These are phyloP conservation scores for Xanthoconium stramineum DNA, from an alignment of 768 basidiomycete species.

Conservation along the genomic window DNA sequence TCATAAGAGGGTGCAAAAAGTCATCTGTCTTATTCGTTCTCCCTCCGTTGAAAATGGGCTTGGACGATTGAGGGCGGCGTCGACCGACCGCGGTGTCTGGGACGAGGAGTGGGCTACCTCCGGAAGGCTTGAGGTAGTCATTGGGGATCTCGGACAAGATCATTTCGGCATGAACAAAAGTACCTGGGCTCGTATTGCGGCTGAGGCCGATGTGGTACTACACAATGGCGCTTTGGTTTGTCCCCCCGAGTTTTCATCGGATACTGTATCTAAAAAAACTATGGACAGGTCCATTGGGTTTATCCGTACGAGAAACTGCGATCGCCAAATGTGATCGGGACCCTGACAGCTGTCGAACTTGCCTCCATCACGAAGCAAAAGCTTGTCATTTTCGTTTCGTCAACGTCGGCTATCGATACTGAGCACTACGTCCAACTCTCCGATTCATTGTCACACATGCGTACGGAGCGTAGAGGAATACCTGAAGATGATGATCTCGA, in stretches of 20 bases:
- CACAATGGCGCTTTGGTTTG: conserved; percentile 97
- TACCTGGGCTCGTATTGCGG: conserved; percentile 64
- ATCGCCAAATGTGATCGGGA: conserved; percentile 88
- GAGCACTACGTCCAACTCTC: conserved; percentile 87
- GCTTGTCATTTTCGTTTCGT: conserved; percentile 85
- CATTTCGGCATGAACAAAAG: conserved; percentile 66
- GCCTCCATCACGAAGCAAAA: conserved; percentile 75
- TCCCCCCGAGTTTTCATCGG: conserved; percentile 9
- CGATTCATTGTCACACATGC: conserved; percentile 52
- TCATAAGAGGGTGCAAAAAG: conserved; percentile 66
- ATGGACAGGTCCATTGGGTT: conserved; percentile 89
- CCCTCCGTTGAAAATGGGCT: conserved; percentile 58
- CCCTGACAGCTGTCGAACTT: conserved; percentile 78
- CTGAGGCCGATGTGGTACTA: conserved; percentile 76
- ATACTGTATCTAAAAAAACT: background rate
- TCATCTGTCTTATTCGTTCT: conserved; percentile 89
- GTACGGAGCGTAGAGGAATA: conserved; percentile 57
- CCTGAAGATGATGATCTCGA: conserved; percentile 89
- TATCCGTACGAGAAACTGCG: conserved; percentile 95
- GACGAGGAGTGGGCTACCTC: conserved; percentile 73
- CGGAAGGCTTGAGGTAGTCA: conserved; percentile 71
- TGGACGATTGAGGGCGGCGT: conserved; percentile 65
- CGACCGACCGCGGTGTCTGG: conserved; percentile 84
- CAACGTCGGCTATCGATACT: conserved; percentile 92
- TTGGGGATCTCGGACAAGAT: conserved; percentile 78